Base-by-base conservation (phyloP, 2,329 filamentous ascomycete genomes). In the Cadophora gregata region DNA sequence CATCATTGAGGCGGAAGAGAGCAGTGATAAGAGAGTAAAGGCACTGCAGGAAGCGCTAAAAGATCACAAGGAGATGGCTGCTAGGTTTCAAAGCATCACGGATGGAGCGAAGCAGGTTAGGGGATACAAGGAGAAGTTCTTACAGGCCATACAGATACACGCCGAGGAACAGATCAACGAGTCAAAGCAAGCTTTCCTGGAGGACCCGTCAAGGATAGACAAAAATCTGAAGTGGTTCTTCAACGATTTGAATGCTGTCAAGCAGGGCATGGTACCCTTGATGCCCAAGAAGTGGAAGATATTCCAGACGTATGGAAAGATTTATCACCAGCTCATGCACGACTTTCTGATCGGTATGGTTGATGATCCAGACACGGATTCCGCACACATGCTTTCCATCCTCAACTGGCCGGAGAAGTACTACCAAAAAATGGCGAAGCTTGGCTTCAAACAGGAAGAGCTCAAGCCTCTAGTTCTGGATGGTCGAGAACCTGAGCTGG, bases 281-380 rank as follows among this genome's bases (percentile, higher is more conserved):
- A 94, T 97, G 88, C 96, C 96, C 9, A 95, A 92, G 80, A 97
- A 96, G 79, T 99, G 96, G 96, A 94, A 91, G 77, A 97, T 99
- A 58, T 91, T 94, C 81, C 90, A 91, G 77, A 96, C 92, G 0
- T 99, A 97, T 78, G 90, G 89, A 67, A 87, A 91, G 74, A 94
- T 97, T 69, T 99, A 99, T 78, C 96, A 99, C 81, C 85, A 87
- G 71, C 86, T 95, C 72, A 98, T 99, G 95, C 96, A 97, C 81
- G 93, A 97, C 78, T 97, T 96, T 78, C 85, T 99, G 10, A 82
- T 96, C 62, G 87, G 83, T 29, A 88, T 93, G 77, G 90, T 98
- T 67, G 91, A 97, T 73, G 92, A 97, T 75, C 87, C 91, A 0
- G 88, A 93, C 61, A 86, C 93, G n/a, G 93, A 88, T 56, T 94